Base-by-base conservation (phyloP, 192 early-diverging fungal genomes). In the Kappamyces sp. region DNA sequence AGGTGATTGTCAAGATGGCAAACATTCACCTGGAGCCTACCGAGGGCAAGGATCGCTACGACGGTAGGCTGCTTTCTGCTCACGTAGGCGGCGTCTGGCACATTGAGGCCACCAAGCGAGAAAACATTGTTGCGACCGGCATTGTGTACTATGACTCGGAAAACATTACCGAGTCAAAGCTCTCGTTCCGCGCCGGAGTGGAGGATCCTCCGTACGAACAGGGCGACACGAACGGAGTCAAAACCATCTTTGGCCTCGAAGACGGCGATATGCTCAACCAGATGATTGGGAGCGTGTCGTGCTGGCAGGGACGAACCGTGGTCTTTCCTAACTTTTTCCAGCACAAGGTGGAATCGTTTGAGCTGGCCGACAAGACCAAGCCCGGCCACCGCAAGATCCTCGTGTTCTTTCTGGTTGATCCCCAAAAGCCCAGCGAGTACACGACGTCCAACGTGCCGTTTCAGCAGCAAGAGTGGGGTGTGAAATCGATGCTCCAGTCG, bases 271-370 rank as follows among this genome's bases (percentile, higher is more conserved):
- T 59, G 4, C 23, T 69, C 5, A 62, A 64, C 0, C 85, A 88
- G 47, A 34, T 58, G 8, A 15, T 60, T 68, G 66, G 85, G 66
- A 3, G 23, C 36, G 49, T 51, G 33, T 9, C 9, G 5, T 51
- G 49, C 59, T 53, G 55, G 43, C 60, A 76, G 52, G 83, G 82
- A 8, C 84, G 86, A 12, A 78, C 75, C 59, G 60, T 89, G 34
- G 84, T 76, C 32, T 91, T 88, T 61, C 84, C 87, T 4, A 91
- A 91, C 69, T 60, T 69, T 13, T 79, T 77, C 52, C 89, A 89
- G 71, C 87, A 91, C 66, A 59, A 73, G 23, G 80, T 87, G 1
- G 71, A 74, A 4, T 71, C 75, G 0, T 88, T 91, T 61, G 58
- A 66, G 51, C 73, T 90, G 31, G 64, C 50, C 3, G 84, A 88